Conservation (phyloP, 2,329 filamentous ascomycete species). For the Hypocrella siamensis region DNA sequence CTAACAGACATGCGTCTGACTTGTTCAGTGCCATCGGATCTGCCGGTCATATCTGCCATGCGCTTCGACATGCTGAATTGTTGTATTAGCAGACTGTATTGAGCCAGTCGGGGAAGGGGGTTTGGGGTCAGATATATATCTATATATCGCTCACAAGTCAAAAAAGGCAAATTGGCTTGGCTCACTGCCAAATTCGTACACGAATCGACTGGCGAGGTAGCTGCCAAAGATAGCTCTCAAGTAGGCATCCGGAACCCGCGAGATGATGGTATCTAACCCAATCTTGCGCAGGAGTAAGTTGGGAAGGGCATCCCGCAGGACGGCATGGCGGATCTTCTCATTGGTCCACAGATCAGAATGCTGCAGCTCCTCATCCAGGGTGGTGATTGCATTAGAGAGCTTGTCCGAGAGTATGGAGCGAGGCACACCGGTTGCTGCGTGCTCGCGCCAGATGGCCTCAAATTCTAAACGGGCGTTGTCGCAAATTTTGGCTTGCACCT, state of each 20-base stretch:
- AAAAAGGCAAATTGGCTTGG: conserved; percentile 98
- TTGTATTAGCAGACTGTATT: conserved; percentile 1
- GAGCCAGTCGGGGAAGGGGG: not conserved
- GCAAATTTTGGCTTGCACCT: conserved; percentile 81
- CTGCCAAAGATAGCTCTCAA: conserved; percentile 91
- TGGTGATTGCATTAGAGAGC: conserved; percentile 85
- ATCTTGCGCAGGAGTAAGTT: conserved; percentile 75
- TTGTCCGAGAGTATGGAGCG: conserved; percentile 84
- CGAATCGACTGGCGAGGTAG: conserved; percentile 86
- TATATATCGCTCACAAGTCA: conserved; percentile 62
- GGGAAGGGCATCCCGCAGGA: conserved; percentile 75
- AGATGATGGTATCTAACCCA: conserved; percentile 73
- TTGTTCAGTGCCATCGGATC: conserved; percentile 10
- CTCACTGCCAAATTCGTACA: conserved; percentile 85
- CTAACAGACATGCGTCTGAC: conserved; percentile 12
- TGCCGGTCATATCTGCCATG: conserved; percentile 30
- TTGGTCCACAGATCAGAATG: conserved; percentile 85
- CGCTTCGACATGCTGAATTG: conserved; percentile 45
- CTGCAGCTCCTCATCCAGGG: conserved; percentile 90
- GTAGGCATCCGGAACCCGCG: conserved; percentile 81
- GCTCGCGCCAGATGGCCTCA: conserved; percentile 94
- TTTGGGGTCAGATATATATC: not conserved
- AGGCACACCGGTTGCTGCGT: conserved; percentile 62
- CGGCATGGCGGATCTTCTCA: conserved; percentile 56
- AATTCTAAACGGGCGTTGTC: conserved; percentile 89